Evolutionary conservation across 2,329 filamentous ascomycete species (phyloP).

Genomic region (Xylariomycetidae sp.): DNA sequence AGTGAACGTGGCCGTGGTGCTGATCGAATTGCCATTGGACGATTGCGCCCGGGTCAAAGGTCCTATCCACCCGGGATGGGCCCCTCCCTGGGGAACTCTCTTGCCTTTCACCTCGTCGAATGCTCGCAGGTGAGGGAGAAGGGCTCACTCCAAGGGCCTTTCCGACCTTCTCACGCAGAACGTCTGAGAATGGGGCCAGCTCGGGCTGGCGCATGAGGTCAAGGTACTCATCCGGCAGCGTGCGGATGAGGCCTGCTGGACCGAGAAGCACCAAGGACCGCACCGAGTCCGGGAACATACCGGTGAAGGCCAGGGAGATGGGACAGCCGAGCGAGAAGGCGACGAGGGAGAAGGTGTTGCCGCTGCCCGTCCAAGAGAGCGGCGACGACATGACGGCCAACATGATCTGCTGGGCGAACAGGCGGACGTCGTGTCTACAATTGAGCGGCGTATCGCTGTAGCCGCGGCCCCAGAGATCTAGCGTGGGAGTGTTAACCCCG

Average conservation of each 20-base stretch:
- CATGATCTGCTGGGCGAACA: constrained; percentile 15
- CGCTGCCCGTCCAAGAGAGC: constrained; percentile 11
- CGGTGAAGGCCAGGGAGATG: constrained; percentile 14
- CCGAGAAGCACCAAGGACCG: constrained; percentile 14
- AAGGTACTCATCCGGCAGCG: constrained; percentile 14
- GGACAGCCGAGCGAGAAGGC: constrained; percentile 16
- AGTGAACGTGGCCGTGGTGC: constrained; percentile 16
- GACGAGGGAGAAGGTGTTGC: constrained; percentile 12
- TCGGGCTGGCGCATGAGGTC: constrained; percentile 17
- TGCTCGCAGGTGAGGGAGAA: constrained; percentile 8
- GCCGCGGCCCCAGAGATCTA: constrained; percentile 23
- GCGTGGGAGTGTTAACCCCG: neutral
- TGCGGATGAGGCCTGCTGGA: constrained; percentile 15
- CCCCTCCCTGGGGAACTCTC: constrained; percentile 1
- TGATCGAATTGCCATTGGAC: constrained; percentile 21
- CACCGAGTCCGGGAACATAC: constrained; percentile 9
- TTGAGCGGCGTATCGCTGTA: constrained; percentile 20
- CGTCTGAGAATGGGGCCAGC: constrained; percentile 9
- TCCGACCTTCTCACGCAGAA: constrained; percentile 16
- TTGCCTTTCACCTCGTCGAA: constrained; percentile 6
- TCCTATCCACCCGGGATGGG: constrained; percentile 12
- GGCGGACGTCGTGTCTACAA: constrained; percentile 13
- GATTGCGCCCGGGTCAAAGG: constrained; percentile 15
- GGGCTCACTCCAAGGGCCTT: constrained; percentile 13
- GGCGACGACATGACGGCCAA: constrained; percentile 13